Base-by-base conservation (phyloP, 805 yeast genomes). In the Brettanomyces anomalus region DNA sequence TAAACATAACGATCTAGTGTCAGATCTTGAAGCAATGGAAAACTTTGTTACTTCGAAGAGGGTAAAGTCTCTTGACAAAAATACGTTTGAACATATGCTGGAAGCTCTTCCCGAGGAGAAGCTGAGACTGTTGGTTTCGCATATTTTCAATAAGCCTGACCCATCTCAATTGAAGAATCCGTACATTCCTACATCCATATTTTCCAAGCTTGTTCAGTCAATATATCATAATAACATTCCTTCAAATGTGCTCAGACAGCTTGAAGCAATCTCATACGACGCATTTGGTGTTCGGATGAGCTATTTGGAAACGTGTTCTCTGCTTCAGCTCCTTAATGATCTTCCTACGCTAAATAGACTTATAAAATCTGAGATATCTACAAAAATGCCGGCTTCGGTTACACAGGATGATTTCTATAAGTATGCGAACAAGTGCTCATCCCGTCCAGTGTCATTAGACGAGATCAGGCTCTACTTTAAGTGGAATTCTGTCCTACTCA, bases 191-290 rank as follows among this genome's bases (percentile, higher is more conserved):
- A 40, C 43, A 10, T 8, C 33, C 11, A 15, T 13, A 17, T 11
- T 40, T 7, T 33, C 43, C 6, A n/a, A 33, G 35, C 38, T 59
- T 8, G 50, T 61, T 17, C 43, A 48, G 15, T 48, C 49, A 6
- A 49, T 61, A 11, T 62, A 57, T 44, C 56, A 61, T 41, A 33
- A 49, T 33, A 55, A 62, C 40, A 45, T 64, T 15, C 61, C 67
- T 5, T 31, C 41, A 8, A 81, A 81, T 54, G 81, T 87, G 26
- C 65, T 77, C 42, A 66, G 70, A 40, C 94, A 88, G 57, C 77
- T 85, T 15, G 72, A 76, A 43, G 16, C 40, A 6, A 54, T 58
- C 24, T 53, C 62, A 2, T 32, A 15, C 17, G 41, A 56, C n/a
- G 67, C 64, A 41, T 72, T 64, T 20, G 71, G 65, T 7, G 68